Evolutionary conservation across 2,329 filamentous ascomycete genomes (phyloP).

Genomic region (Penicillium crustosum): DNA sequence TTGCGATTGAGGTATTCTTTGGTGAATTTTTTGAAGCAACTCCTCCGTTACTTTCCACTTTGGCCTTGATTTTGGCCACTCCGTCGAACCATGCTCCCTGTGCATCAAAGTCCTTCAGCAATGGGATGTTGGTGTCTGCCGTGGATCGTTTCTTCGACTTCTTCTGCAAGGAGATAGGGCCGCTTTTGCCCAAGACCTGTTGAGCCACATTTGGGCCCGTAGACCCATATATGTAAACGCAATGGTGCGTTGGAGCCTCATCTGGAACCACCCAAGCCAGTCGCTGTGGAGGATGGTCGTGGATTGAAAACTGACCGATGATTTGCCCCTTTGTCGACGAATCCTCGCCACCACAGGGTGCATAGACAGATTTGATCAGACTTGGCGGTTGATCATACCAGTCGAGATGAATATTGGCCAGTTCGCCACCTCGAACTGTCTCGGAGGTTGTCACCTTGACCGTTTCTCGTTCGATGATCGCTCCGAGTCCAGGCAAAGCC

Average conservation of each 20-base stretch:
- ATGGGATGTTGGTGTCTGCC: slow-evolving; percentile 8
- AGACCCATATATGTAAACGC: slow-evolving; percentile 4
- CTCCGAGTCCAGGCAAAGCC: background rate
- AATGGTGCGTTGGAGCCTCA: slow-evolving; percentile 5
- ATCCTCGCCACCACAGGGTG: background rate
- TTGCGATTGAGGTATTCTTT: slow-evolving; percentile 30
- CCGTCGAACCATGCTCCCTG: slow-evolving; percentile 30
- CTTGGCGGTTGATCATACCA: background rate
- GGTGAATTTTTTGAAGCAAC: slow-evolving; percentile 4
- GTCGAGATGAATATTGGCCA: slow-evolving; percentile 11
- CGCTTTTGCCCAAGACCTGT: slow-evolving; percentile 10
- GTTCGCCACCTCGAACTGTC: slow-evolving; percentile 5
- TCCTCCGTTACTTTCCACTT: slow-evolving; percentile 2
- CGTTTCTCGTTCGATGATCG: background rate
- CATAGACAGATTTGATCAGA: slow-evolving; percentile 8
- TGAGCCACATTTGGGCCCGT: background rate
- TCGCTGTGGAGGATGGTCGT: slow-evolving; percentile 8
- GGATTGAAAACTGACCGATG: slow-evolving; percentile 7
- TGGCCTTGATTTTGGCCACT: slow-evolving; percentile 23
- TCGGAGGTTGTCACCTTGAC: slow-evolving; percentile 10
- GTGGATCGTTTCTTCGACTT: slow-evolving; percentile 5
- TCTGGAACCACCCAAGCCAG: slow-evolving; percentile 14
- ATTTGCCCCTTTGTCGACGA: background rate
- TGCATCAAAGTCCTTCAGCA: slow-evolving; percentile 24
- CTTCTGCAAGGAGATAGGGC: slow-evolving; percentile 8